Evolutionary conservation across 768 basidiomycete genomes (phyloP).

Genomic region (Lyophyllum shimeji): DNA sequence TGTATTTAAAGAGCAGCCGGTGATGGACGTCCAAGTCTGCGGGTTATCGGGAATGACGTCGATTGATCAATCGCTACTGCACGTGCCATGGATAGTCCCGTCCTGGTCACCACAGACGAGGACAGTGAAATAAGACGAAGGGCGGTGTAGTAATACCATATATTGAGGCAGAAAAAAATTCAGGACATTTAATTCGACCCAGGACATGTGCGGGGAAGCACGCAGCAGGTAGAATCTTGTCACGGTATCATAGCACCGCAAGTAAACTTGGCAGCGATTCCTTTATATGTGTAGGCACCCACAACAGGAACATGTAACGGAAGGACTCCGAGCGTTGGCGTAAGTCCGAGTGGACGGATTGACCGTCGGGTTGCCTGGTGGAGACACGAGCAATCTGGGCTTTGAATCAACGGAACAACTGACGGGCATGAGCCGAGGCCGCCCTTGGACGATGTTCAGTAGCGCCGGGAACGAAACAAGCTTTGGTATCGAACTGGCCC

Average conservation of each 20-base stretch:
- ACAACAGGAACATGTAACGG: not conserved
- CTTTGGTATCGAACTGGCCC: not conserved
- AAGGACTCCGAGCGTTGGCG: not conserved
- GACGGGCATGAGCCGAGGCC: not conserved
- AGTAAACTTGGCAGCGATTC: too few species aligned
- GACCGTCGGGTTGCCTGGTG: conserved; percentile 1
- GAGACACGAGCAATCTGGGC: not conserved
- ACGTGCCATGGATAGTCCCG: too few species aligned
- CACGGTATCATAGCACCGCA: too few species aligned
- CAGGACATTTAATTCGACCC: too few species aligned
- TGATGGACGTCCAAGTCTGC: too few species aligned
- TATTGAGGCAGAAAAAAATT: too few species aligned
- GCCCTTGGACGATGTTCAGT: not conserved
- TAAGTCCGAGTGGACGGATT: not conserved
- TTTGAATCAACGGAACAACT: not conserved
- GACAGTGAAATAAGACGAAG: too few species aligned
- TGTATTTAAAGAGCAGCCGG: too few species aligned
- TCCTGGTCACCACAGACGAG: too few species aligned
- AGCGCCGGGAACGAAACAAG: not conserved
- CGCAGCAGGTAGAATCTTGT: too few species aligned
- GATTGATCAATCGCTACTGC: not conserved
- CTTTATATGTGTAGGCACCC: not conserved
- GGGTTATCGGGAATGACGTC: not conserved
- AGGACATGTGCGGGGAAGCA: too few species aligned
- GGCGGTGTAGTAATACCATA: too few species aligned